Percentiles rank a stretch among this genome's conserved stretches.
Evolutionary conservation across 768 basidiomycete species (phyloP).

Genomic region (Boletus vinaceobasis): DNA sequence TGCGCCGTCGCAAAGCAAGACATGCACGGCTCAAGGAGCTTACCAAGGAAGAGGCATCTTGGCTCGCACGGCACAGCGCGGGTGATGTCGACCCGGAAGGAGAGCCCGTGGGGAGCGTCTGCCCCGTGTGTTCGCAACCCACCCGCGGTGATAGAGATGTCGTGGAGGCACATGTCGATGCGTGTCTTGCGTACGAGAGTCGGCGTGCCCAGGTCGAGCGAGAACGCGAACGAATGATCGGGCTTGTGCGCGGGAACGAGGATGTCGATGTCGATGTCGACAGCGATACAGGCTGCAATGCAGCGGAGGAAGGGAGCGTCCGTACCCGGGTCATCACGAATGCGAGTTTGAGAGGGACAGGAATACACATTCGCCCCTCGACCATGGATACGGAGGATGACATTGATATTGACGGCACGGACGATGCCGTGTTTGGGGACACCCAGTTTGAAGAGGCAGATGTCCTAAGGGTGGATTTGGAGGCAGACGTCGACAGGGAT

Average conservation of each 20-base stretch:
- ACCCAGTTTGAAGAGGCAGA: constrained; percentile 78
- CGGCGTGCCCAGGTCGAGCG: constrained; percentile 36
- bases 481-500: constrained; percentile 32
- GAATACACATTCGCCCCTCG: constrained; percentile 63
- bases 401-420: constrained; percentile 77
- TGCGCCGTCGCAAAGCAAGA: constrained; percentile 66
- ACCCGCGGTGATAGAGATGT: constrained; percentile 70
- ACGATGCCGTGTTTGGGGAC: constrained; percentile 60
- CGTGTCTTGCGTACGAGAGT: constrained; percentile 63
- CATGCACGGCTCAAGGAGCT: constrained; percentile 66
- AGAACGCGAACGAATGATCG: constrained; percentile 20
- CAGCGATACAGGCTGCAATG: constrained; percentile 38
- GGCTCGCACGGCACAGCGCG: constrained; percentile 13
- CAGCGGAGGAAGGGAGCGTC: constrained; percentile 36
- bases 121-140: constrained; percentile 62
- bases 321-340: constrained; percentile 37
- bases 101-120: constrained; percentile 46
- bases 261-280: constrained; percentile 31
- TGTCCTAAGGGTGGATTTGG: constrained; percentile 40
- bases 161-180: constrained; percentile 76
- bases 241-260: constrained; percentile 33
- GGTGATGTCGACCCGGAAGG: constrained; percentile 33
- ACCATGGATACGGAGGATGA: constrained; percentile 73
- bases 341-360: constrained; percentile 50
- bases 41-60: constrained; percentile 54